These are phyloP conservation scores for Microcyclosporella mali DNA, from an alignment of 2,329 filamentous ascomycete genomes.

Conservation along the genomic window DNA sequence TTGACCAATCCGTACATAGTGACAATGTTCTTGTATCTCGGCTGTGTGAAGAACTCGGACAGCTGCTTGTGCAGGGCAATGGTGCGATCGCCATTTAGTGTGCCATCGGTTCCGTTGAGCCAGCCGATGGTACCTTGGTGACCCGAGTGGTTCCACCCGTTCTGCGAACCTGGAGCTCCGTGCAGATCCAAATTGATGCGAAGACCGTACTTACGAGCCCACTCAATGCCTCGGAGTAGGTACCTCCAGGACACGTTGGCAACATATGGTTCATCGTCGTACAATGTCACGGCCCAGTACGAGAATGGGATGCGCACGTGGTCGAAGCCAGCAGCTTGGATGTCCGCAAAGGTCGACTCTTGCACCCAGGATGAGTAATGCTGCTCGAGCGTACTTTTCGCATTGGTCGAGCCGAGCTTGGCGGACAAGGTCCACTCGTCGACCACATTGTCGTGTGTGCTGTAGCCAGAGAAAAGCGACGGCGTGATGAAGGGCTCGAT, in stretches of 20 bases:
- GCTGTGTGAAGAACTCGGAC: slow-evolving; percentile 86
- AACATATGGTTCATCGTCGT: slow-evolving; percentile 81
- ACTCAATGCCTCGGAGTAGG: slow-evolving; percentile 86
- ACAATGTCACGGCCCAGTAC: slow-evolving; percentile 88
- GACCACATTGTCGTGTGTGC: slow-evolving; percentile 57
- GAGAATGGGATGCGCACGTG: slow-evolving; percentile 94
- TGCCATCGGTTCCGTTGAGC: slow-evolving; percentile 84
- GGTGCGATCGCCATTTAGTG: slow-evolving; percentile 69
- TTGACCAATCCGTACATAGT: slow-evolving; percentile 92
- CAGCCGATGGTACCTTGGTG: slow-evolving; percentile 73
- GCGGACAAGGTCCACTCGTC: slow-evolving; percentile 80
- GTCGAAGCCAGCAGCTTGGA: slow-evolving; percentile 81
- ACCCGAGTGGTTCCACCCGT: slow-evolving; percentile 96
- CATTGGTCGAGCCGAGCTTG: slow-evolving; percentile 61
- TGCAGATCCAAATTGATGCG: slow-evolving; percentile 91
- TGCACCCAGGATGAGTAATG: slow-evolving; percentile 89
- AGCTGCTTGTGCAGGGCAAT: slow-evolving; percentile 82
- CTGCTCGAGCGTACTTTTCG: slow-evolving; percentile 66
- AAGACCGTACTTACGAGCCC: slow-evolving; percentile 83
- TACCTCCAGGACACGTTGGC: slow-evolving; percentile 87
- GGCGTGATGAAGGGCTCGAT: slow-evolving; percentile 95
- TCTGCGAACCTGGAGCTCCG: slow-evolving; percentile 85
- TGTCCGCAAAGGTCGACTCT: slow-evolving; percentile 76
- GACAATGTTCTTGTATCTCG: slow-evolving; percentile 85
- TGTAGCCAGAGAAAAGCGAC: slow-evolving; percentile 71